Evolutionary conservation across 2,329 filamentous ascomycete species (phyloP), one percentile per base, ranked within the genome.

Genomic region (Fusarium haematococcum): DNA sequence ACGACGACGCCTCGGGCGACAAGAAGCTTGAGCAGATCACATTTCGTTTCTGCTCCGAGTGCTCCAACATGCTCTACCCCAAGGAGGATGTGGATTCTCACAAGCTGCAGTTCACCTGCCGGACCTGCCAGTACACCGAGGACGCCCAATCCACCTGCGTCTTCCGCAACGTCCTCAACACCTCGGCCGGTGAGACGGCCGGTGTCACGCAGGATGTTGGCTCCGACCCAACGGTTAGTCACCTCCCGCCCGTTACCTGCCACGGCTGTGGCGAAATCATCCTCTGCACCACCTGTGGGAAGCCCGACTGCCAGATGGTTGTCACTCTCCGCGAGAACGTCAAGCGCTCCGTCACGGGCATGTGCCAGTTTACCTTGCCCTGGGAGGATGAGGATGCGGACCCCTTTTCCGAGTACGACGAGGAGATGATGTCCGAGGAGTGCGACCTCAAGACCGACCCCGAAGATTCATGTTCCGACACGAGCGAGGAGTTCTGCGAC

Each of bases 21-120:
- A 88, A 88, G 79, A 86, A 86, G 77, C 86, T 87, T 75, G 92
- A 96, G 85, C 95, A 97, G 84, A 95, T 98, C 84, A 95, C 94
- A 57, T 99, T 98, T 85, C 93, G 94, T 80, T 99, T 99, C 89
- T 99, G 97, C 88, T 95, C 95, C 79, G 97, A 99, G 89, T 99
- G 97, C 87, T 98, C 95, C 79, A 99, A 99, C 88, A 94, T 99
- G 90, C 89, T 99, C 65, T 98, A 98, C 81, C 97, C 97, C 60
- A 97, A 97, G 85, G 97, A 99, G 87, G 95, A 99, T 84, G 91
- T 93, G 73, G 88, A 92, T 71, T 91, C 91, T 71, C 94, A 94
- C 86, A 92, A 92, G 79, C 92, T 99, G 77, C 93, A 98, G 87
- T 99, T 97, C 85, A 95, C 94, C 74, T 99, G 97, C 88, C 94